Evolutionary conservation across 2,329 filamentous ascomycete species (phyloP).

Genomic region (Talaromyces sp.): DNA sequence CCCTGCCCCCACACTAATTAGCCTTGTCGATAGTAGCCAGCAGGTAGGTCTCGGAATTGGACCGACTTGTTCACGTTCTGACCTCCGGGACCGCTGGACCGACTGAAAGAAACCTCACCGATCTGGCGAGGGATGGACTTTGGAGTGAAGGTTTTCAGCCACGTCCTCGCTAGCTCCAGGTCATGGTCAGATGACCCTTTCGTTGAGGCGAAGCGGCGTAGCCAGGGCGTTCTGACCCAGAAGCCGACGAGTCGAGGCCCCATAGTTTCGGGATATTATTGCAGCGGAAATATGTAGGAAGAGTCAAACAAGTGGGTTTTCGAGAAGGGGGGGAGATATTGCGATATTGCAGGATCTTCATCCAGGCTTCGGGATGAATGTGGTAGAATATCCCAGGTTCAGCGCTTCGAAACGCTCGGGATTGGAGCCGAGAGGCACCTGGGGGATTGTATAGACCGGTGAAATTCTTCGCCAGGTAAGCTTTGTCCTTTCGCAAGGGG

Average conservation of each 20-base stretch:
- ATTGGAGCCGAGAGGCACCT: no score
- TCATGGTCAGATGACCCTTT: conserved; percentile 24
- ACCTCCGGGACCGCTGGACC: conserved; percentile 66
- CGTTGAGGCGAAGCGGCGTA: conserved; percentile 33
- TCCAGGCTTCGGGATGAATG: no score
- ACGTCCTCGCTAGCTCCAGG: conserved; percentile 53
- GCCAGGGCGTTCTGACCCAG: conserved; percentile 6
- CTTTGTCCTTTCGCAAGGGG: no score
- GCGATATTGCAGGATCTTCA: no score
- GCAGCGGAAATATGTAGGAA: no score
- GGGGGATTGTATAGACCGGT: no score
- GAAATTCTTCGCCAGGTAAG: no score
- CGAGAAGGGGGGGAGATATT: not conserved
- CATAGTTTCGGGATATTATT: conserved; percentile 3
- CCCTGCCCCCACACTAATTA: conserved; percentile 47
- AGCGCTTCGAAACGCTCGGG: no score
- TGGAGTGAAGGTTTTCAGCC: conserved; percentile 58
- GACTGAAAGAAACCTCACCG: conserved; percentile 63
- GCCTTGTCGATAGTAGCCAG: conserved; percentile 5
- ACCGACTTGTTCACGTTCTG: conserved; percentile 71
- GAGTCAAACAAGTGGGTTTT: no score
- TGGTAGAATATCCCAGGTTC: no score
- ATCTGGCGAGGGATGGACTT: conserved; percentile 59
- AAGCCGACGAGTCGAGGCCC: not conserved
- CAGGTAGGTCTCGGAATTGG: conserved; percentile 10